These are phyloP conservation scores for Salvia miltiorrhiza DNA, from an alignment of 257 asterid species.

Conservation along the genomic window DNA sequence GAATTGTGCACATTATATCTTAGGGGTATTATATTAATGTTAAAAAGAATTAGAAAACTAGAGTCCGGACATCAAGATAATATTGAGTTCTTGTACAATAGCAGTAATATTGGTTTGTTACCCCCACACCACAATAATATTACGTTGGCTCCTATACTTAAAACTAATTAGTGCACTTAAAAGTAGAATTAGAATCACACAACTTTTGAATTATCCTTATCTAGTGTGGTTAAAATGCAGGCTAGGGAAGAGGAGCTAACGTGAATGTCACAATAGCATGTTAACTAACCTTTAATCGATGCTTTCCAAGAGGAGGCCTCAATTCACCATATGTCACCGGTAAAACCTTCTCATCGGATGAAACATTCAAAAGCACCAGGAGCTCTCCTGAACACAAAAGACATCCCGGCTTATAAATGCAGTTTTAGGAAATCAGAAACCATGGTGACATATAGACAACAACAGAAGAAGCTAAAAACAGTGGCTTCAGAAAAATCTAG, in stretches of 20 bases:
- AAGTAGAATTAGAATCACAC: neutral
- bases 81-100: neutral
- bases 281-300: conserved; percentile 78
- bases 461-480: neutral
- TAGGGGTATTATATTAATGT: neutral
- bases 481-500: conserved; percentile 6
- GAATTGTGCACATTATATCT: neutral
- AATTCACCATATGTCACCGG: conserved; percentile 88
- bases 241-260: neutral
- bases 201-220: neutral
- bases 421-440: conserved; percentile 12
- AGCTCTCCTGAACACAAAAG: conserved; percentile 62
- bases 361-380: conserved; percentile 66
- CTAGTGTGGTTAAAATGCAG: neutral
- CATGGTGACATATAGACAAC: neutral
- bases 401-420: conserved; percentile 6
- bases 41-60: neutral
- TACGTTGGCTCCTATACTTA: conserved; percentile 1
- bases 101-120: neutral
- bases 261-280: conserved; percentile 8
- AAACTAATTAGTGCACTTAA: neutral
- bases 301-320: conserved; percentile 95
- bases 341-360: conserved; percentile 71
- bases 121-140: neutral
- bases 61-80: neutral